A percentile compares a stretch with the other conserved stretches of the same genome.
Evolutionary conservation across 208 protist genomes (phyloP).

Genomic region (Herpetomonas muscarum): DNA sequence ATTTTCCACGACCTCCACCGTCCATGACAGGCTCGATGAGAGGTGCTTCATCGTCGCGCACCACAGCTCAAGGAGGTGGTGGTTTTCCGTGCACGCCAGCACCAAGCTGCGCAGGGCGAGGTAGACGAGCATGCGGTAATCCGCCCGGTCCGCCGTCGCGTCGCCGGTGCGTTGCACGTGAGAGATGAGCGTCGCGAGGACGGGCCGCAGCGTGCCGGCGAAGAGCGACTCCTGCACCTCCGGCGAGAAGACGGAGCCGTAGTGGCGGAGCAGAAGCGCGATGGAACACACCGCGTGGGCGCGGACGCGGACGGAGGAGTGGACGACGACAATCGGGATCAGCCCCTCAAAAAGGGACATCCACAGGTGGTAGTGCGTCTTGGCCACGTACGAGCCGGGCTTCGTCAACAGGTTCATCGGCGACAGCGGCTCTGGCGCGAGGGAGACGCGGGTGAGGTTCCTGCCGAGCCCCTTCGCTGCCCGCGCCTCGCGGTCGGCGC

Average conservation of each 20-base stretch:
- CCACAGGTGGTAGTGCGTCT: conserved; percentile 79
- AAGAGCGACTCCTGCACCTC: conserved; percentile 68
- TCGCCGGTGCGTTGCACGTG: conserved; percentile 21
- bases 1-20: conserved; percentile 31
- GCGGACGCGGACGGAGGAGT: conserved; percentile 63
- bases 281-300: conserved; percentile 62
- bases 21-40: conserved; percentile 15
- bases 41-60: conserved; percentile 42
- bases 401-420: conserved; percentile 39
- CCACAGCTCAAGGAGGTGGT: conserved; percentile 39
- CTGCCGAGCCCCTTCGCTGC: conserved; percentile 19
- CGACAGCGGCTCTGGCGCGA: conserved; percentile 44
- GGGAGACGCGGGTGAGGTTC: conserved; percentile 41
- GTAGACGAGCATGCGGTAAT: conserved; percentile 75
- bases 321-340: conserved; percentile 66
- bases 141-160: conserved; percentile 30
- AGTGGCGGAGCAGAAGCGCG: conserved; percentile 50
- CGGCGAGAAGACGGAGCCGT: conserved; percentile 45
- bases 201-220: conserved; percentile 52
- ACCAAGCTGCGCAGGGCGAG: conserved; percentile 65
- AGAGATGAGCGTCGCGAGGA: conserved; percentile 47
- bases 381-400: conserved; percentile 33
- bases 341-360: conserved; percentile 78
- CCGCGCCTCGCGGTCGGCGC: conserved; percentile 38
- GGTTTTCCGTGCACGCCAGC: conserved; percentile 33